phyloP scores from a whole-genome alignment of 441 rosid species.

The Corymbia calophylla region DNA sequence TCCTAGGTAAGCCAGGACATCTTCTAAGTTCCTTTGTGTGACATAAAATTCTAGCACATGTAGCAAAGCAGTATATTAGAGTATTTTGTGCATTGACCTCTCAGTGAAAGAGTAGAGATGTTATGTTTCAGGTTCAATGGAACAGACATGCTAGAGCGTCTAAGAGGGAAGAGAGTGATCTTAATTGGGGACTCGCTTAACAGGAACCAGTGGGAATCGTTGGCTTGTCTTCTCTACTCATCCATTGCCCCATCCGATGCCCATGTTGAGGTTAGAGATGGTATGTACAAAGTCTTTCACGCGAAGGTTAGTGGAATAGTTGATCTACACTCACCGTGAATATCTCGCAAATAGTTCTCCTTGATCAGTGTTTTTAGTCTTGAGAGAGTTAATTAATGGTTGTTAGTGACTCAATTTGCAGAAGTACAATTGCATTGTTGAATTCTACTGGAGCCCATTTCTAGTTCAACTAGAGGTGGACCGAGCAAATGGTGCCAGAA shows the following conservation, averaged over 20 bases:
- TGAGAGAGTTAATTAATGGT: not conserved
- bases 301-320: constrained; percentile 17
- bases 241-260: constrained; percentile 21
- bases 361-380: not conserved
- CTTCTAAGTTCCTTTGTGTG: not conserved
- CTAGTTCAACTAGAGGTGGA: constrained; percentile 20
- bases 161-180: constrained; percentile 27
- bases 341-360: not conserved
- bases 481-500: constrained; percentile 5
- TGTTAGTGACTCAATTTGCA: not conserved
- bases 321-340: not conserved
- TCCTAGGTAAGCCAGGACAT: constrained; percentile 22
- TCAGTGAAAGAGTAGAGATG: not conserved
- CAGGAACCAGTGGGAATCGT: constrained; percentile 36
- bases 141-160: constrained; percentile 28
- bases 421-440: constrained; percentile 25
- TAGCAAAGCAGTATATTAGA: not conserved
- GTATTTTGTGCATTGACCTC: not conserved
- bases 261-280: not conserved
- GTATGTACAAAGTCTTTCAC: constrained; percentile 23
- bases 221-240: constrained; percentile 34
- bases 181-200: constrained; percentile 36
- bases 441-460: constrained; percentile 33
- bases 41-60: not conserved
- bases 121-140: constrained; percentile 27